Conservation (phyloP, 2,329 filamentous ascomycete genomes). For the Nemania sp. region DNA sequence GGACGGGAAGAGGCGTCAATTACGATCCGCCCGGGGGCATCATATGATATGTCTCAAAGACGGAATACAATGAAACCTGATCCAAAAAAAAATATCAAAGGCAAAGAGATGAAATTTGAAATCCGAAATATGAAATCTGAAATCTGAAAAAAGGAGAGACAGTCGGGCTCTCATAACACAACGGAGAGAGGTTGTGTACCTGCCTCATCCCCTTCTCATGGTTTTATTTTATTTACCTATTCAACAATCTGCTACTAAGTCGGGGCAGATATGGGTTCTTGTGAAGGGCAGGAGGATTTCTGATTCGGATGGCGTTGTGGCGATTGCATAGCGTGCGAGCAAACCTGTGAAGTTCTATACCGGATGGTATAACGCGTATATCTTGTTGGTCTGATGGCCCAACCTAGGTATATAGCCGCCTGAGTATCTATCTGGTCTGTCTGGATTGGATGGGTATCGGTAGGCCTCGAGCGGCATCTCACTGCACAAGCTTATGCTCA, state of each 20-base stretch:
- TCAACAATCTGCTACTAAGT: no score
- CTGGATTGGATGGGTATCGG: constrained; percentile 9
- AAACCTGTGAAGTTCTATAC: constrained; percentile 16
- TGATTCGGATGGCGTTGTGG: constrained; percentile 22
- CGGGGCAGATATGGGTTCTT: no score
- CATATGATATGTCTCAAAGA: constrained; percentile 49
- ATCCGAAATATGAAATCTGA: no score
- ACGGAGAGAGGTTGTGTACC: background rate
- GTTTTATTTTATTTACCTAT: background rate
- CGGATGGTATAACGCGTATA: constrained; percentile 7
- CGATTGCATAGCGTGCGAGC: constrained; percentile 29
- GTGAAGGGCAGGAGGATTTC: background rate
- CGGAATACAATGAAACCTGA: background rate
- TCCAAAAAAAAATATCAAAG: background rate
- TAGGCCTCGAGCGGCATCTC: constrained; percentile 3
- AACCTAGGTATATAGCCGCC: constrained; percentile 21
- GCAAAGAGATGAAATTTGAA: background rate
- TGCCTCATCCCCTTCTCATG: no score
- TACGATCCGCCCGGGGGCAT: constrained; percentile 65
- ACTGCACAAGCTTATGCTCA: constrained; percentile 4
- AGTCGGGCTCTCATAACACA: no score
- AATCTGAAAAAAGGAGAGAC: background rate
- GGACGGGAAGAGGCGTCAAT: constrained; percentile 47
- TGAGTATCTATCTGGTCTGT: constrained; percentile 14
- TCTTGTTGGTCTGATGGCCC: constrained; percentile 14